Evolutionary conservation across 148 eudicot species (phyloP).

Genomic region (Beta vulgaris): DNA sequence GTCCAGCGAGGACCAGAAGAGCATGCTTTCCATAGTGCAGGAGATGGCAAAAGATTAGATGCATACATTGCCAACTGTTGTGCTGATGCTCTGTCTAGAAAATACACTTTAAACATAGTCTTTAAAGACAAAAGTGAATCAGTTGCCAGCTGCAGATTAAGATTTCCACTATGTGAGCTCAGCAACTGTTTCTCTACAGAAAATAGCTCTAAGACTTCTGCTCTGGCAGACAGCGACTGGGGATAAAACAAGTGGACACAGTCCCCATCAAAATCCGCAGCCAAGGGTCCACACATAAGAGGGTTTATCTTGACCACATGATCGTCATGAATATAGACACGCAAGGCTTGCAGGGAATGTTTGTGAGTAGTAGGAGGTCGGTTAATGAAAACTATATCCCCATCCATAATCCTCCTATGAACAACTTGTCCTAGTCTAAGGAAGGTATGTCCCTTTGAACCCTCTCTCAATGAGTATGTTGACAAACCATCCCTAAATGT

Average conservation of each 20-base stretch:
- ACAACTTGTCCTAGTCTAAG: slow-evolving; percentile 81
- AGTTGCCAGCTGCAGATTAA: slow-evolving; percentile 72
- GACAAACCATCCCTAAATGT: slow-evolving; percentile 70
- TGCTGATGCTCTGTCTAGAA: slow-evolving; percentile 52
- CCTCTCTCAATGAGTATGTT: slow-evolving; percentile 79
- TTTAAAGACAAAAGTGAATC: slow-evolving; percentile 80
- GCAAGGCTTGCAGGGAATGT: slow-evolving; percentile 81
- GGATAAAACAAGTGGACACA: slow-evolving; percentile 96
- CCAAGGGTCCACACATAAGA: slow-evolving; percentile 86
- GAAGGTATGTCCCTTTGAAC: slow-evolving; percentile 91
- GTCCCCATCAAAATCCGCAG: slow-evolving; percentile 97
- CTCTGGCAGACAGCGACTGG: slow-evolving; percentile 85
- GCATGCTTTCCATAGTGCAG: slow-evolving; percentile 51
- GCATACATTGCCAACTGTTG: slow-evolving; percentile 80
- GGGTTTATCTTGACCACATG: slow-evolving; percentile 89
- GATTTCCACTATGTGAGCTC: slow-evolving; percentile 91
- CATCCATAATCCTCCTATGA: slow-evolving; percentile 84
- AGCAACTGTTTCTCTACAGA: slow-evolving; percentile 92
- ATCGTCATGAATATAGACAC: slow-evolving; percentile 78
- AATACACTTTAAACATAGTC: slow-evolving; percentile 45
- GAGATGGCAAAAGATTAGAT: slow-evolving; percentile 42
- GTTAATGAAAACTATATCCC: slow-evolving; percentile 86
- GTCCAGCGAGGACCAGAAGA: slow-evolving; percentile 65
- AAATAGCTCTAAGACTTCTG: slow-evolving; percentile 85
- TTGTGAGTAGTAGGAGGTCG: slow-evolving; percentile 97